These are phyloP conservation scores for Asterophora parasitica DNA, from an alignment of 768 basidiomycete genomes.

Conservation along the genomic window DNA sequence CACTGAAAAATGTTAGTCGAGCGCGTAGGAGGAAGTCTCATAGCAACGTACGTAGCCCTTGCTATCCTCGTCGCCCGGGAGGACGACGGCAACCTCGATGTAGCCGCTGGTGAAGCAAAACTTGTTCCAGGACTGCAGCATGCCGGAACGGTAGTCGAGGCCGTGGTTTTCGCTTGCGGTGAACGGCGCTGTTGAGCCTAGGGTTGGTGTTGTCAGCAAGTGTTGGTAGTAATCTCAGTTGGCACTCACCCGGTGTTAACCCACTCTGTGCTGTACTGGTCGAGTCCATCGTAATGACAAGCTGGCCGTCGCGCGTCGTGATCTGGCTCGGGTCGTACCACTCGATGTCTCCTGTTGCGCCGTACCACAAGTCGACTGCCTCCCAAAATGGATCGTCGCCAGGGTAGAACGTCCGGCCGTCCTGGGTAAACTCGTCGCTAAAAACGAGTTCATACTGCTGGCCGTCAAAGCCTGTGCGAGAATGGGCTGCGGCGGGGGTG, in stretches of 20 bases:
- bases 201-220: background rate
- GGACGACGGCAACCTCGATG: slow-evolving; percentile 59
- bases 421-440: slow-evolving; percentile 63
- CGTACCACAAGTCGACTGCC: slow-evolving; percentile 70
- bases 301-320: slow-evolving; percentile 58
- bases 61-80: slow-evolving; percentile 55
- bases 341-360: slow-evolving; percentile 63
- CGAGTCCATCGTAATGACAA: slow-evolving; percentile 68
- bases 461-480: slow-evolving; percentile 71
- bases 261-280: slow-evolving; percentile 23
- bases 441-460: slow-evolving; percentile 62
- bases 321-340: slow-evolving; percentile 72
- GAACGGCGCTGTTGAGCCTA: slow-evolving; percentile 43
- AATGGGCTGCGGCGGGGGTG: slow-evolving; percentile 56
- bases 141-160: slow-evolving; percentile 63
- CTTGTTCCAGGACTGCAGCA: slow-evolving; percentile 91
- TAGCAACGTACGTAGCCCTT: slow-evolving; percentile 39
- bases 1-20: slow-evolving; percentile 40
- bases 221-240: too few relatives aligned
- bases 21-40: background rate
- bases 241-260: slow-evolving; percentile 26
- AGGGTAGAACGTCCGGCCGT: slow-evolving; percentile 39
- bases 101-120: slow-evolving; percentile 81
- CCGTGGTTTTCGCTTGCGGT: slow-evolving; percentile 47
- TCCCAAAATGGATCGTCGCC: slow-evolving; percentile 73